A percentile compares a stretch with the other conserved stretches of the same genome.
Evolutionary conservation across 129 eudicot species (phyloP).

Genomic region (Artemisia annua): DNA sequence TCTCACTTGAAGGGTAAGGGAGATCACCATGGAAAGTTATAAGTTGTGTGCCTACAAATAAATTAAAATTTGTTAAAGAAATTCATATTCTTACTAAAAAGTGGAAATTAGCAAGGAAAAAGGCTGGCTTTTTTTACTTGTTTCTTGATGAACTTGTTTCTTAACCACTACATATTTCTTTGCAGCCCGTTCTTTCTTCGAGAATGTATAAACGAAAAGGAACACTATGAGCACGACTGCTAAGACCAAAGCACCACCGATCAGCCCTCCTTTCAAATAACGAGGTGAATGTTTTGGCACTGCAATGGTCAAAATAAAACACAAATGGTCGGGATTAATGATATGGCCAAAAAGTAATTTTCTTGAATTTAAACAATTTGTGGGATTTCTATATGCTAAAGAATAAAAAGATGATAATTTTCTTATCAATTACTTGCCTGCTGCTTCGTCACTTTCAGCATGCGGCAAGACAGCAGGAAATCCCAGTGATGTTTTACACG

Average conservation of each 20-base stretch:
- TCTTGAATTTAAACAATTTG: neutral
- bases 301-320: slow-evolving; percentile 31
- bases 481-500: slow-evolving; percentile 85
- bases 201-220: slow-evolving; percentile 61
- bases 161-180: slow-evolving; percentile 85
- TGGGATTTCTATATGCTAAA: slow-evolving; percentile 1
- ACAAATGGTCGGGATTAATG: neutral
- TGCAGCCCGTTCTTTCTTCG: slow-evolving; percentile 87
- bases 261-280: slow-evolving; percentile 57
- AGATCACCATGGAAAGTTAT: slow-evolving; percentile 95
- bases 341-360: slow-evolving; percentile 4
- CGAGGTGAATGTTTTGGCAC: slow-evolving; percentile 79
- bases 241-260: slow-evolving; percentile 56
- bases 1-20: slow-evolving; percentile 89
- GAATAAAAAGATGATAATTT: neutral
- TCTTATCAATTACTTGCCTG: slow-evolving; percentile 46
- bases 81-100: neutral
- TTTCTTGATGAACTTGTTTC: slow-evolving; percentile 82
- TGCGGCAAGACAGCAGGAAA: slow-evolving; percentile 96
- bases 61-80: neutral
- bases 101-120: neutral
- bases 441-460: slow-evolving; percentile 82
- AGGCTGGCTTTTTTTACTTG: slow-evolving; percentile 36
- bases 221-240: slow-evolving; percentile 55
- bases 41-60: slow-evolving; percentile 70